A percentile compares a stretch with the other conserved stretches of the same genome.
These are phyloP conservation scores for Arthrobotrys entomopaga DNA, from an alignment of 2,329 filamentous ascomycete species.

Conservation along the genomic window DNA sequence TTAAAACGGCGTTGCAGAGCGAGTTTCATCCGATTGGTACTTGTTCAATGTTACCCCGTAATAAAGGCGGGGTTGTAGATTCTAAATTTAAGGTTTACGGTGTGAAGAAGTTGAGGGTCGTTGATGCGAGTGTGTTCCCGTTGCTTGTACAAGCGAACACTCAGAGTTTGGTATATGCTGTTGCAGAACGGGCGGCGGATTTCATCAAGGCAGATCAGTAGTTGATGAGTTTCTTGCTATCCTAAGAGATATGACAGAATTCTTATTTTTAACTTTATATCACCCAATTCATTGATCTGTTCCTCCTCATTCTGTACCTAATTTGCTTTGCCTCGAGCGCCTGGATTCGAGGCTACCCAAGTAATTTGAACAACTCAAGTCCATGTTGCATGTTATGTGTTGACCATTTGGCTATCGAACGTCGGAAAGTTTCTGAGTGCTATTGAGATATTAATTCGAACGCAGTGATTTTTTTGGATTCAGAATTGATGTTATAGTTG, in stretches of 20 bases:
- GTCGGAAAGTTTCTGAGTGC: too few species aligned
- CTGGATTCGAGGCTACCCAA: too few species aligned
- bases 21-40: conserved; percentile 57
- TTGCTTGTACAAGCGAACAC: conserved; percentile 61
- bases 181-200: conserved; percentile 65
- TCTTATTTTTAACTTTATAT: too few species aligned
- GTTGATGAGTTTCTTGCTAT: not conserved
- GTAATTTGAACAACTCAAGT: too few species aligned
- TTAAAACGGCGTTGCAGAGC: conserved; percentile 61
- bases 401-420: too few species aligned
- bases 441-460: too few species aligned
- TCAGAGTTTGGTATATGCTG: conserved; percentile 59
- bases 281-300: too few species aligned
- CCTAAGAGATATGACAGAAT: too few species aligned
- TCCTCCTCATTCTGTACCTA: too few species aligned
- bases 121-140: conserved; percentile 63
- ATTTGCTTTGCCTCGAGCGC: too few species aligned
- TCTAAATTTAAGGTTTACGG: conserved; percentile 62
- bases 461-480: too few species aligned
- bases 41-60: conserved; percentile 61
- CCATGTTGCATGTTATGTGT: too few species aligned
- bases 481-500: not conserved
- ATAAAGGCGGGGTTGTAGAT: conserved; percentile 62
- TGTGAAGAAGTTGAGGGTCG: conserved; percentile 62
- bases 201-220: conserved; percentile 62